A percentile compares a stretch with the other conserved stretches of the same genome.
phyloP scores from a whole-genome alignment of 2,329 filamentous ascomycete species.

The Botryotinia narcissicola region DNA sequence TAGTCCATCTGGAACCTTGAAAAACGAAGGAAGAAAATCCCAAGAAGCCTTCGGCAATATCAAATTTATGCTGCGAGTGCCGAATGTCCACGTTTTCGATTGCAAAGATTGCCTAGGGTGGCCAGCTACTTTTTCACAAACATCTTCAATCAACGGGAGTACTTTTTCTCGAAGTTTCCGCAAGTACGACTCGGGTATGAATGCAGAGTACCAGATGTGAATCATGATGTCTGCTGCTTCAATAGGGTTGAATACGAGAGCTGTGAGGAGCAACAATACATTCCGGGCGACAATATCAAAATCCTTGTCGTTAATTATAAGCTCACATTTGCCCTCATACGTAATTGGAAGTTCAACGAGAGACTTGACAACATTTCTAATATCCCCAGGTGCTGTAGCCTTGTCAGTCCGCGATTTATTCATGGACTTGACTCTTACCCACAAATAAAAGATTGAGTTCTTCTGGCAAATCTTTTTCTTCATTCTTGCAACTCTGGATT shows the following conservation, averaged over 20 bases:
- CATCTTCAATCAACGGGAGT: conserved; percentile 2
- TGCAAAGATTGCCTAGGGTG: background rate
- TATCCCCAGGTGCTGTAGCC: conserved; percentile 41
- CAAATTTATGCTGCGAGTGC: background rate
- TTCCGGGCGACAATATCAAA: conserved; percentile 23
- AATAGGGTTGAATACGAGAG: background rate
- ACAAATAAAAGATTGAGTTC: conserved; percentile 12
- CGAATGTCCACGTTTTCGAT: conserved; percentile 17
- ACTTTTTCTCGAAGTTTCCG: background rate
- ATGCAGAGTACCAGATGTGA: conserved; percentile 18
- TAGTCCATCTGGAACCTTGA: conserved; percentile 35
- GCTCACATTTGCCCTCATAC: conserved; percentile 39
- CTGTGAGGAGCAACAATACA: conserved; percentile 10
- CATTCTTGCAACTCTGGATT: background rate
- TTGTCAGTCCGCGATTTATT: background rate
- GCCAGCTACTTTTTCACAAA: background rate
- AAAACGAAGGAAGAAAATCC: conserved; percentile 33
- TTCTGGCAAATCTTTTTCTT: background rate
- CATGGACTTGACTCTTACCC: background rate
- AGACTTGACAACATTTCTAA: conserved; percentile 44
- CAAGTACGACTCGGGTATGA: background rate
- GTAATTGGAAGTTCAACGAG: background rate
- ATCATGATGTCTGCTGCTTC: conserved; percentile 15
- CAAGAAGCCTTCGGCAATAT: conserved; percentile 31
- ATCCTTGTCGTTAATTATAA: conserved; percentile 30